Conservation (phyloP, 1,284 basidiomycete genomes). For the Trichosporon sp. region DNA sequence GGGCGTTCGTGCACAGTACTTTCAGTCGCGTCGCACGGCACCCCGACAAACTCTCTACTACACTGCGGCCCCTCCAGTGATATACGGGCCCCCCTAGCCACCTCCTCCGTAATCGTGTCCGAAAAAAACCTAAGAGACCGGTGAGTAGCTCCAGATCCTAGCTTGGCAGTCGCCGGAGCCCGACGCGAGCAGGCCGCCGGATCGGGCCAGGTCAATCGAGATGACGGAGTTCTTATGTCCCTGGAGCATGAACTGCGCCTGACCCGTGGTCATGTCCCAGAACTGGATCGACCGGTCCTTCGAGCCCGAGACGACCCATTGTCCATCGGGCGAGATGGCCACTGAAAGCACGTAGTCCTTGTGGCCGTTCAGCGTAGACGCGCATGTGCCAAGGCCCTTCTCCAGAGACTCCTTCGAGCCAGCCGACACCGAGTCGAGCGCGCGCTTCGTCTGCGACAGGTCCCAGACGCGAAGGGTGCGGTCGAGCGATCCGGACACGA, state of each 20-base stretch:
- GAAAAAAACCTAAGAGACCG: neutral
- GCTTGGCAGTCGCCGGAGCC: constrained; percentile 83
- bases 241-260: constrained; percentile 76
- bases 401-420: constrained; percentile 42
- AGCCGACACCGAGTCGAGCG: constrained; percentile 29
- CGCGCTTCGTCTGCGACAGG: constrained; percentile 52
- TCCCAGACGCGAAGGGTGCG: constrained; percentile 87
- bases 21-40: neutral
- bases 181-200: constrained; percentile 70
- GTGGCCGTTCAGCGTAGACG: constrained; percentile 75
- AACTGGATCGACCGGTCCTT: constrained; percentile 86
- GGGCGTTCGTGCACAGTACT: neutral
- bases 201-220: constrained; percentile 72
- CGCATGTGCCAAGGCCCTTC: constrained; percentile 58
- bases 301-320: constrained; percentile 83
- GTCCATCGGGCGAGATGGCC: constrained; percentile 75
- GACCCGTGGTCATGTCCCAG: constrained; percentile 72
- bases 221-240: constrained; percentile 90
- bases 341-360: constrained; percentile 57
- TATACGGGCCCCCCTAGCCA: neutral
- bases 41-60: neutral
- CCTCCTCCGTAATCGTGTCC: neutral
- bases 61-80: neutral
- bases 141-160: constrained; percentile 61
- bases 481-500: constrained; percentile 79